These are phyloP conservation scores for Yamadazyma dendronema DNA, from an alignment of 1,139 yeast genomes.

Conservation along the genomic window DNA sequence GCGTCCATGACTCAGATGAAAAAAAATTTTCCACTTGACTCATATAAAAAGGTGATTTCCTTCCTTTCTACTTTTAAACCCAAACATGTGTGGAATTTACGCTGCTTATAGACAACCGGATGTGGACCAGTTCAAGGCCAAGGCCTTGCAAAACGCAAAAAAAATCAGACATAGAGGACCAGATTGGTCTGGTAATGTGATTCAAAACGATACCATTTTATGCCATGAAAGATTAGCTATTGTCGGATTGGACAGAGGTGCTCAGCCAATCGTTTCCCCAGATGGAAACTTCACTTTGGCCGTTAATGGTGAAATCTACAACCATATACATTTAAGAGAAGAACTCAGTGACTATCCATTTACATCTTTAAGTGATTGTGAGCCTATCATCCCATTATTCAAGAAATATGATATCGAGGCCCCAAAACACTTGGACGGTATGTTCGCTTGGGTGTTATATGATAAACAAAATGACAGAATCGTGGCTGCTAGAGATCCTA, in stretches of 20 bases:
- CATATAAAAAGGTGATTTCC: neutral
- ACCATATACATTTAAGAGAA: constrained; percentile 86
- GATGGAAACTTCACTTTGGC: constrained; percentile 74
- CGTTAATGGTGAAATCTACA: constrained; percentile 97
- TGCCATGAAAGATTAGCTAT: constrained; percentile 96
- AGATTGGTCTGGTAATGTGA: constrained; percentile 93
- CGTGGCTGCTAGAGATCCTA: constrained; percentile 97
- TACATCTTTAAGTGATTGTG: constrained; percentile 93
- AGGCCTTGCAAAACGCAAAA: constrained; percentile 86
- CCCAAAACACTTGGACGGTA: constrained; percentile 92
- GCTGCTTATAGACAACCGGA: constrained; percentile 86
- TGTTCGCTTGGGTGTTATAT: constrained; percentile 94
- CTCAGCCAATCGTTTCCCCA: constrained; percentile 88
- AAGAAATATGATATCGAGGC: constrained; percentile 85
- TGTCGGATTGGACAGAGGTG: constrained; percentile 94
- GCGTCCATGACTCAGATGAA: constrained; percentile 1
- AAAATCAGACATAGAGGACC: constrained; percentile 98
- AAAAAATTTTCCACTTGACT: neutral
- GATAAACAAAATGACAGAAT: constrained; percentile 83
- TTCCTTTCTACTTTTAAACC: too few relatives aligned
- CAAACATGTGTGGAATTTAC: constrained; percentile 91
- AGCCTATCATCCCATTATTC: constrained; percentile 91
- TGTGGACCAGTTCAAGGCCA: constrained; percentile 75
- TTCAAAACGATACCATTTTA: constrained; percentile 74
- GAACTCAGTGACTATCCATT: constrained; percentile 69